Evolutionary conservation across 352 stramenopile species (phyloP), one percentile per base, ranked within the genome.

Genomic region (Phytophthora brassicae): DNA sequence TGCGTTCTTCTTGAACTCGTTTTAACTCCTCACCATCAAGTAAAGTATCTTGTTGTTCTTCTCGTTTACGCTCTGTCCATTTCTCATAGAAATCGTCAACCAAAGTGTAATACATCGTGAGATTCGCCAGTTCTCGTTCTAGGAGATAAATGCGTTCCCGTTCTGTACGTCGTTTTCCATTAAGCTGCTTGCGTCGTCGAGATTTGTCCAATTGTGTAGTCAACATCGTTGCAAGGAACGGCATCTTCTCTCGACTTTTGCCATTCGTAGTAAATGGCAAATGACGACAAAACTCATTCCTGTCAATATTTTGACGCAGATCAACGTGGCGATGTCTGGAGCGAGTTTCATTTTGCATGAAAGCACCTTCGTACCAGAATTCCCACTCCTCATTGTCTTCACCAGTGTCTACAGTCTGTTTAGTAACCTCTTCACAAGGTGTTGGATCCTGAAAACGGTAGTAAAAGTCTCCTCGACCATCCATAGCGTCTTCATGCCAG

Each of bases 301-400:
- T 1, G 36, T 56, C 24, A 53, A 54, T 3, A 2, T 45, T 36
- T 14, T 59, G 52, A 14, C 82, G 62, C 11, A 89, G 52, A 36
- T 87, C 74, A 7, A 78, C 74, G 58, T 85, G 70, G 0, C 79
- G 82, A 31, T 91, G 79, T 17, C 78, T 66, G 16, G 76, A 71
- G 20, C 77, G 77, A 41, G 73, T 88, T 57, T 86, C 69, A 49
- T 77, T 77, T 36, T 86, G 65, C 20, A 85, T 59, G 48, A 89
- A 89, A n/a, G 64, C 77, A 11, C 79, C 82, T 86, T 91, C 82
- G 52, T 91, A 91, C 77, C 70, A 86, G 31, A 82, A 88, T 23
- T 86, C 78, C 73, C 77, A 86, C 4, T 70, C 59, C 11, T 42
- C 29, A 19, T 14, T 72, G 6, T 51, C 51, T 39, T 64, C 50